Percentiles rank a stretch among this genome's conserved stretches.
phyloP scores from a whole-genome alignment of 1,284 basidiomycete genomes.

The Neolentinus lepideus region DNA sequence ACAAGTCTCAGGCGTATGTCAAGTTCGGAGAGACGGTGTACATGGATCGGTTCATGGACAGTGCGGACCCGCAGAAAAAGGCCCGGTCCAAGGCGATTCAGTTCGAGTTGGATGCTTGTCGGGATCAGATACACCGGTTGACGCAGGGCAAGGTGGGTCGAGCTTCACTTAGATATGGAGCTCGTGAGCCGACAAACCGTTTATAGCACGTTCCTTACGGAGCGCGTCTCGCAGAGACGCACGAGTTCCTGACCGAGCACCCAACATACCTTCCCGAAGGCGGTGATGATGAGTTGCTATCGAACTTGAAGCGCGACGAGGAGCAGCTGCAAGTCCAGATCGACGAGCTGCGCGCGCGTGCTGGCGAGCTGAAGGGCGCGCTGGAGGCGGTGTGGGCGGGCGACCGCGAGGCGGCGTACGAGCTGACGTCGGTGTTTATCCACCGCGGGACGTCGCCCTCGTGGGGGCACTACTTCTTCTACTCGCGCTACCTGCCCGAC shows the following conservation, averaged over 20 bases:
- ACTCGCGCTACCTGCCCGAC: slow-evolving; percentile 74
- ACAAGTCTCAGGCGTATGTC: slow-evolving; percentile 95
- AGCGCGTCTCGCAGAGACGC: slow-evolving; percentile 42
- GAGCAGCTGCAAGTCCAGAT: slow-evolving; percentile 53
- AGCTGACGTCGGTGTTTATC: slow-evolving; percentile 93
- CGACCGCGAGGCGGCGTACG: slow-evolving; percentile 69
- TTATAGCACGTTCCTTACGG: slow-evolving; percentile 51
- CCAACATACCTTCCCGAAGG: slow-evolving; percentile 35
- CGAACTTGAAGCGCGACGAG: slow-evolving; percentile 46
- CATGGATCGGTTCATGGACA: slow-evolving; percentile 90
- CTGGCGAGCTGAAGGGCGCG: slow-evolving; percentile 55
- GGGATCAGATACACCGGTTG: slow-evolving; percentile 61
- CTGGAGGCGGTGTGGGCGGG: slow-evolving; percentile 78
- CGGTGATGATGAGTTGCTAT: slow-evolving; percentile 47
- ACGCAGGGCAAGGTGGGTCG: slow-evolving; percentile 59
- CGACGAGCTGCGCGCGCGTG: slow-evolving; percentile 45
- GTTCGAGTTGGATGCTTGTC: slow-evolving; percentile 49
- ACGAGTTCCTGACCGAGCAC: slow-evolving; percentile 47
- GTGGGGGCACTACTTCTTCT: slow-evolving; percentile 88
- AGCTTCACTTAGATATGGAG: too few species aligned
- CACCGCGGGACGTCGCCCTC: slow-evolving; percentile 84
- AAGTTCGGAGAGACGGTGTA: slow-evolving; percentile 83
- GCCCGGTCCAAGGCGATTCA: slow-evolving; percentile 65
- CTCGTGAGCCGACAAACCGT: too few species aligned
- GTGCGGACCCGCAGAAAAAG: slow-evolving; percentile 64